These are phyloP conservation scores for Bothriochloa decipiens DNA, from an alignment of 176 grass and related monocot genomes.

Conservation along the genomic window DNA sequence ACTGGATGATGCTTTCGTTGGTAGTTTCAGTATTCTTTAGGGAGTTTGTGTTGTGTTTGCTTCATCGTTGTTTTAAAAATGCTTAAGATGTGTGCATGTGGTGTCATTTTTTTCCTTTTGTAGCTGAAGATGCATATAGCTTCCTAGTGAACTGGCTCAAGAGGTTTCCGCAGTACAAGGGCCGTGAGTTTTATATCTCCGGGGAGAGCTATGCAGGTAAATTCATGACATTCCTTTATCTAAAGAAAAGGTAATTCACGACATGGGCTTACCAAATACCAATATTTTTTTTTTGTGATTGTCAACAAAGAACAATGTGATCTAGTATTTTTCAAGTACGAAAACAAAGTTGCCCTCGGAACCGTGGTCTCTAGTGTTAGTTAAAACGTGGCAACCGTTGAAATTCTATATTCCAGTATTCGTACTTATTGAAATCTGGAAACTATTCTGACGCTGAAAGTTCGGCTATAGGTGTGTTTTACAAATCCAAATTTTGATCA, in stretches of 20 bases:
- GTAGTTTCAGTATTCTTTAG: constrained; percentile 26
- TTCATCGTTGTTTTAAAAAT: neutral
- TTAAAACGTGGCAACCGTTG: neutral
- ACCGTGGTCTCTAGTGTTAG: neutral
- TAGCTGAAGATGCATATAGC: constrained; percentile 78
- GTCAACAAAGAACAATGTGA: neutral
- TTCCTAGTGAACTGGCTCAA: constrained; percentile 73
- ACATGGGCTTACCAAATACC: neutral
- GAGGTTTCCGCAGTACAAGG: constrained; percentile 67
- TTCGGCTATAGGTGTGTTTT: neutral
- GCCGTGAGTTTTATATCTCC: constrained; percentile 66
- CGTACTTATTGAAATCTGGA: neutral
- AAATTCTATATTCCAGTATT: neutral
- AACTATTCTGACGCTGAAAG: neutral
- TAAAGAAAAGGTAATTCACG: constrained; percentile 44
- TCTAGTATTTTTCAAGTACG: neutral
- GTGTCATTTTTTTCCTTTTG: neutral
- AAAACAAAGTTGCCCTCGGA: neutral
- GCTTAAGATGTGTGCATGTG: neutral
- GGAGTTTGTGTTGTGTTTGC: neutral
- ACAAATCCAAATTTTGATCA: neutral
- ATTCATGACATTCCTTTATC: neutral
- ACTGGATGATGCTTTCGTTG: constrained; percentile 46
- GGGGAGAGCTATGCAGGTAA: constrained; percentile 94
- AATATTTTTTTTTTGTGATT: neutral